Percentiles rank a stretch among this genome's conserved stretches.
Conservation (phyloP, 441 rosid species). For the Raphanus hybrid region DNA sequence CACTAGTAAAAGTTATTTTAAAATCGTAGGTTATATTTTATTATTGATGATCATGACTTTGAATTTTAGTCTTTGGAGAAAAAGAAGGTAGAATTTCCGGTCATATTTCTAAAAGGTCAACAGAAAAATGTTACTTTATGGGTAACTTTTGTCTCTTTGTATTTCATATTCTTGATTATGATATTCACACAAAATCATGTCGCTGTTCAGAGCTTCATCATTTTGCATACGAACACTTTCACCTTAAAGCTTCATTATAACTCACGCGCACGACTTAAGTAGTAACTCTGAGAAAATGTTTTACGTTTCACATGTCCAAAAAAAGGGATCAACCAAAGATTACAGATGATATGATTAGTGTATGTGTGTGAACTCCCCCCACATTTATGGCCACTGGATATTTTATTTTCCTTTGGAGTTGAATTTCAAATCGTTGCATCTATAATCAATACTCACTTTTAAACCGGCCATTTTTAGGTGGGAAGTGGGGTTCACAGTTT, state of each 20-base stretch:
- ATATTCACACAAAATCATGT: conserved; percentile 33
- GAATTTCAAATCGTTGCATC: conserved; percentile 34
- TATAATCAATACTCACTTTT: conserved; percentile 44
- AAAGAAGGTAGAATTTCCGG: conserved; percentile 19
- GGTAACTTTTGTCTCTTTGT: conserved; percentile 39
- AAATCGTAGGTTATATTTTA: conserved; percentile 26
- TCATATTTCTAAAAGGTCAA: conserved; percentile 37
- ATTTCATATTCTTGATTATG: conserved; percentile 30
- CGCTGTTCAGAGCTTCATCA: conserved; percentile 43
- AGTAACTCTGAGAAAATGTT: conserved; percentile 4
- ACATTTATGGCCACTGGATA: conserved; percentile 32
- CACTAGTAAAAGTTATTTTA: background rate
- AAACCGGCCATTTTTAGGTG: conserved; percentile 47
- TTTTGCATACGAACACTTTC: conserved; percentile 39
- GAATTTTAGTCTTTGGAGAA: conserved; percentile 34
- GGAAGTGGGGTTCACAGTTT: conserved; percentile 42
- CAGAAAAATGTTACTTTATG: conserved; percentile 35
- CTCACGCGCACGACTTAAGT: conserved; percentile 34
- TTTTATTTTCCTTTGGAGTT: background rate
- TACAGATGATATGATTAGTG: background rate
- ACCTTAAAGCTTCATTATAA: no score
- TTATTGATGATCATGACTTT: conserved; percentile 36
- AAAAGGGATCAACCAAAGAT: background rate
- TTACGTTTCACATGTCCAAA: conserved; percentile 22
- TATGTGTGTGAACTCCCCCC: background rate